Evolutionary conservation across 257 asterid genomes (phyloP).

Genomic region (Jaltomata sinuosa): DNA sequence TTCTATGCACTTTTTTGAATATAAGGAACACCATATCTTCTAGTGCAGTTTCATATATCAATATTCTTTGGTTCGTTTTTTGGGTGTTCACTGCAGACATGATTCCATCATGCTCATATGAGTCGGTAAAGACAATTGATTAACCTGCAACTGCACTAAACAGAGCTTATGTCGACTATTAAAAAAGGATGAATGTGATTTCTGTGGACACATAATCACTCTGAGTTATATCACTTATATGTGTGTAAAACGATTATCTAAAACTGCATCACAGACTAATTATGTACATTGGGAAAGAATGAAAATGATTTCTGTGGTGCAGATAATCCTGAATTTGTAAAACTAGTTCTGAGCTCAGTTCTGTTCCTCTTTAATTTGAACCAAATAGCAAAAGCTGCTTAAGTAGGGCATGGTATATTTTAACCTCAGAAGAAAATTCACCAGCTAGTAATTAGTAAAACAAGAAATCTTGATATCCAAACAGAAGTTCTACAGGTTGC

Average conservation of each 20-base stretch:
- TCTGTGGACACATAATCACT: neutral
- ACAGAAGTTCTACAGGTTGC: neutral
- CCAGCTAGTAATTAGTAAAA: neutral
- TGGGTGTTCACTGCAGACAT: too few relatives aligned
- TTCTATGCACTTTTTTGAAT: too few relatives aligned
- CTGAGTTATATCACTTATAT: neutral
- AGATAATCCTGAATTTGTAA: neutral
- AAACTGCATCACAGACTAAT: neutral
- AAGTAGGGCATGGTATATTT: neutral
- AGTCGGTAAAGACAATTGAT: too few relatives aligned
- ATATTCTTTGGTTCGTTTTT: too few relatives aligned
- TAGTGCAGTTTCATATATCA: too few relatives aligned
- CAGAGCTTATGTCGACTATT: neutral
- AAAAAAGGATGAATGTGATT: neutral
- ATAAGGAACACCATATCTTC: too few relatives aligned
- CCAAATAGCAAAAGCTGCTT: neutral
- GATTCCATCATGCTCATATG: too few relatives aligned
- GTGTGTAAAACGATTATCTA: neutral
- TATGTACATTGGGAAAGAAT: too few relatives aligned
- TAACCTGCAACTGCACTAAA: neutral
- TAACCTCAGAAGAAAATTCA: neutral
- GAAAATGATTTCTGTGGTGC: neutral
- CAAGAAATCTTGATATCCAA: too few relatives aligned
- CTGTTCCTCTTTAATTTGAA: neutral
- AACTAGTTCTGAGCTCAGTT: neutral